Evolutionary conservation across 2,329 filamentous ascomycete genomes (phyloP).

Genomic region (Ophiocordyceps sinensis): DNA sequence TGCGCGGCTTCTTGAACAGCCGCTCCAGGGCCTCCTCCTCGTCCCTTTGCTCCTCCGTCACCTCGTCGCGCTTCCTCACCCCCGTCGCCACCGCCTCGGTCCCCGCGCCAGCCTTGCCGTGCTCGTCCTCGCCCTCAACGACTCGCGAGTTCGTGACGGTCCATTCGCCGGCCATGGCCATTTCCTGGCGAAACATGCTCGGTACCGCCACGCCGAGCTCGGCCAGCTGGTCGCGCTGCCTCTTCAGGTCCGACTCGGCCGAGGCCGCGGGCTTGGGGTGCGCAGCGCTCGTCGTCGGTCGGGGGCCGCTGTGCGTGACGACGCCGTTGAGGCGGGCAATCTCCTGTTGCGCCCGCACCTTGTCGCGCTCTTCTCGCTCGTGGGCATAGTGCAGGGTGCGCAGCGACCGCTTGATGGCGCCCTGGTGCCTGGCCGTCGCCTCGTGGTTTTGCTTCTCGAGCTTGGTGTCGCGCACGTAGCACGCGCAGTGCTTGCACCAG

Average conservation of each 20-base stretch:
- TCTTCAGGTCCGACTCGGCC: conserved; percentile 53
- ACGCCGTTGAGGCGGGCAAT: conserved; percentile 74
- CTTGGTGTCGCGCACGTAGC: conserved; percentile 82
- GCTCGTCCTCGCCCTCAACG: conserved; percentile 28
- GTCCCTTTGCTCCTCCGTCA: conserved; percentile 42
- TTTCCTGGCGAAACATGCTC: conserved; percentile 58
- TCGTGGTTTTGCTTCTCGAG: conserved; percentile 86
- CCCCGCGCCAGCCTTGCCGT: conserved; percentile 18
- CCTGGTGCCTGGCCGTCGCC: conserved; percentile 71
- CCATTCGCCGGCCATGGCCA: conserved; percentile 88
- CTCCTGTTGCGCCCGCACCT: conserved; percentile 70
- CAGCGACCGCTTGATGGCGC: conserved; percentile 74
- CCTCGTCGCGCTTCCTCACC: conserved; percentile 46
- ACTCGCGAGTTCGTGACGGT: conserved; percentile 52
- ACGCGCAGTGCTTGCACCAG: conserved; percentile 95
- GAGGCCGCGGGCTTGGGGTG: neutral
- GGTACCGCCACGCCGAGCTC: conserved; percentile 79
- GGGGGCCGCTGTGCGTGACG: conserved; percentile 24
- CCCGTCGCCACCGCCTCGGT: conserved; percentile 29
- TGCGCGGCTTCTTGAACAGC: conserved; percentile 43
- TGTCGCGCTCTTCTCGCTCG: conserved; percentile 67
- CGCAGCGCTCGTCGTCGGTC: neutral
- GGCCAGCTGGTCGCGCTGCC: conserved; percentile 75
- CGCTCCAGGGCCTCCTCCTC: conserved; percentile 43
- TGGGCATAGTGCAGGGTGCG: conserved; percentile 77